Percentiles rank a stretch among this genome's conserved stretches.
These are phyloP conservation scores for Aureobasidium namibiae DNA, from an alignment of 2,329 filamentous ascomycete species.

Conservation along the genomic window DNA sequence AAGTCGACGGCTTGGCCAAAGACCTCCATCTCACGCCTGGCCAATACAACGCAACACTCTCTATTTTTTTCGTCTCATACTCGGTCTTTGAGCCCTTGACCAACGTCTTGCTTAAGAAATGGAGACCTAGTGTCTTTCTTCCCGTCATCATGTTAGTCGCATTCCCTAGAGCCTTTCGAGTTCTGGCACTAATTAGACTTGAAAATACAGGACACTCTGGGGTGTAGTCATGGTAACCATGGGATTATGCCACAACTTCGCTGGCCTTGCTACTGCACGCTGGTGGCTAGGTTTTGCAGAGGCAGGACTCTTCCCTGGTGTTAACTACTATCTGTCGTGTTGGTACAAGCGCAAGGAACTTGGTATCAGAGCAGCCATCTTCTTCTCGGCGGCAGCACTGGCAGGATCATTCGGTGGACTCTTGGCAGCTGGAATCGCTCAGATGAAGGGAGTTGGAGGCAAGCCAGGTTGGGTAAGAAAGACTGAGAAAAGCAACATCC, in stretches of 20 bases:
- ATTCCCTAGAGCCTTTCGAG: too few relatives aligned
- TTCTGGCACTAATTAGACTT: too few relatives aligned
- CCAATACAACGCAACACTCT: conserved; percentile 48
- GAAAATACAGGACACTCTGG: conserved; percentile 43
- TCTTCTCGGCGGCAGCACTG: conserved; percentile 75
- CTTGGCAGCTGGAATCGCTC: conserved; percentile 61
- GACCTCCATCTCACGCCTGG: conserved; percentile 55
- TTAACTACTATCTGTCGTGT: conserved; percentile 73
- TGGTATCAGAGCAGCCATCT: conserved; percentile 69
- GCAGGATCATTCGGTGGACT: conserved; percentile 72
- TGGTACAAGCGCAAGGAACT: conserved; percentile 79
- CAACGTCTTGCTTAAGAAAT: conserved; percentile 69
- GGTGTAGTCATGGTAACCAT: conserved; percentile 56
- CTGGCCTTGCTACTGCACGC: conserved; percentile 22
- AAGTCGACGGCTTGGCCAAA: conserved; percentile 47
- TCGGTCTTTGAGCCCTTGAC: conserved; percentile 46
- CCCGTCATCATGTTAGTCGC: conserved; percentile 38
- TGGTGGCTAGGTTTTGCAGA: conserved; percentile 27
- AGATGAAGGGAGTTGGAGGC: conserved; percentile 57
- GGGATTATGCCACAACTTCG: conserved; percentile 19
- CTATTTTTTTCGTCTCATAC: conserved; percentile 12
- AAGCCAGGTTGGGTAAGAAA: conserved; percentile 21
- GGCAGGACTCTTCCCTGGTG: conserved; percentile 51
- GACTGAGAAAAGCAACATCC: too few relatives aligned
- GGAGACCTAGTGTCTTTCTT: conserved; percentile 64